Conservation (phyloP, 805 yeast genomes). For the Candida golubevii region DNA sequence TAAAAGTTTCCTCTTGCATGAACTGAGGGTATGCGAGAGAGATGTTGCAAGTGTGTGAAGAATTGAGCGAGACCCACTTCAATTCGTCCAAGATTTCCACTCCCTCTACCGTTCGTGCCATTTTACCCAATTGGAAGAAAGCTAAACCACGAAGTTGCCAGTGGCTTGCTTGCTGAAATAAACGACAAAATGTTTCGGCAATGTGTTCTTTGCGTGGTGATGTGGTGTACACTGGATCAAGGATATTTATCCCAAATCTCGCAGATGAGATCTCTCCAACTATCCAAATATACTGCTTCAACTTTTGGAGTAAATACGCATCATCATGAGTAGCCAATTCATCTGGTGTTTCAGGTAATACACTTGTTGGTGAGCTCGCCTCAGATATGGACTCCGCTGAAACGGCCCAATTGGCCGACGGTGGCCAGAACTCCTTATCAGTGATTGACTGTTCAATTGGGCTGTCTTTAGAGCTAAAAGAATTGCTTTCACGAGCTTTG, state of each 20-base stretch:
- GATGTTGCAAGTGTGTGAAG: not conserved
- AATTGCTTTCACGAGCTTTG: not conserved
- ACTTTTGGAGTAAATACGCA: conserved; percentile 24
- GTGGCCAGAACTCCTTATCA: conserved; percentile 4
- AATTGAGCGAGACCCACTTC: conserved; percentile 49
- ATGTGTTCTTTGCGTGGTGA: conserved; percentile 25
- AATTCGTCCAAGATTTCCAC: conserved; percentile 78
- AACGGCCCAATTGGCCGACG: conserved; percentile 2
- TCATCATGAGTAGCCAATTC: conserved; percentile 1
- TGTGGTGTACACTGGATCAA: conserved; percentile 29
- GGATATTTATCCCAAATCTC: conserved; percentile 54
- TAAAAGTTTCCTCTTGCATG: conserved; percentile 14
- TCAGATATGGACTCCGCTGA: conserved; percentile 5
- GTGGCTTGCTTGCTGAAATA: conserved; percentile 28
- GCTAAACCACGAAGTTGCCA: conserved; percentile 73
- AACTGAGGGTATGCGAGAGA: conserved; percentile 15
- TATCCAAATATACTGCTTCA: conserved; percentile 84
- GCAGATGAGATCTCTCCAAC: conserved; percentile 79
- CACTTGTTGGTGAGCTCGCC: conserved; percentile 1
- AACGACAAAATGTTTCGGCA: conserved; percentile 44
- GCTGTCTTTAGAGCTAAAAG: conserved; percentile 3
- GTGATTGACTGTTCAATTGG: conserved; percentile 4
- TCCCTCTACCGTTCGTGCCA: conserved; percentile 72
- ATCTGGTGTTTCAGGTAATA: not conserved
- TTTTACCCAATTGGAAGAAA: conserved; percentile 70